Conservation (phyloP, 2,329 filamentous ascomycete genomes). For the Aspergillus sp. region DNA sequence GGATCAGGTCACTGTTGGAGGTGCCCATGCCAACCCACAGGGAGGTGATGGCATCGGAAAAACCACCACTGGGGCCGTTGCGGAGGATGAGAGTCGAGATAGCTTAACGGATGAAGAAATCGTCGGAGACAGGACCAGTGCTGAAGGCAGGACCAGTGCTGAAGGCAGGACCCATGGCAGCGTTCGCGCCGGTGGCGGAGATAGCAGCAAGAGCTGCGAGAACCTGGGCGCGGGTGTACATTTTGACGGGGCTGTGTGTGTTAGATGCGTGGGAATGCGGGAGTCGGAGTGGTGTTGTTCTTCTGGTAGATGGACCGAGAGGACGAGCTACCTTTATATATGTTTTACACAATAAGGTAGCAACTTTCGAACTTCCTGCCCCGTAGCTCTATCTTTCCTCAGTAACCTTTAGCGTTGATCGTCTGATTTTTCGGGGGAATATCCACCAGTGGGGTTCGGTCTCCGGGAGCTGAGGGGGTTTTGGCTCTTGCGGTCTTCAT, state of each 20-base stretch:
- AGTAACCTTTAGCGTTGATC: neutral
- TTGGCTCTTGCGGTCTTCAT: neutral
- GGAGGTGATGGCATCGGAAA: constrained; percentile 37
- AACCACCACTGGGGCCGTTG: constrained; percentile 38
- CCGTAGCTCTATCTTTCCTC: neutral
- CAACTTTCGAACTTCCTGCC: neutral
- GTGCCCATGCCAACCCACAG: constrained; percentile 56
- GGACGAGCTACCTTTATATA: neutral
- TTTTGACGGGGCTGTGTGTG: neutral
- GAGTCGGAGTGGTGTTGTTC: neutral
- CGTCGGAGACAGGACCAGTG: constrained; percentile 45
- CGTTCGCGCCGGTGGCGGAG: constrained; percentile 19
- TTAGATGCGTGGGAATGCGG: neutral
- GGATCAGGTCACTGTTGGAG: constrained; percentile 49
- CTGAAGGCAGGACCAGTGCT: constrained; percentile 52
- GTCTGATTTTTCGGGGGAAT: neutral
- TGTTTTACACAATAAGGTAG: neutral
- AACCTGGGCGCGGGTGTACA: constrained; percentile 18
- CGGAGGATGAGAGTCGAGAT: constrained; percentile 50
- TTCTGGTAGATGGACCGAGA: neutral
- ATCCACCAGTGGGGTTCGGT: neutral
- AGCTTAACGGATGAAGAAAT: constrained; percentile 49
- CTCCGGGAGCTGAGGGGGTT: neutral
- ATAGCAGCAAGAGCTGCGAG: constrained; percentile 22
- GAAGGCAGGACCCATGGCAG: constrained; percentile 41